These are phyloP conservation scores for Ceratocystis colombiana DNA, from an alignment of 2,329 filamentous ascomycete genomes.

Conservation along the genomic window DNA sequence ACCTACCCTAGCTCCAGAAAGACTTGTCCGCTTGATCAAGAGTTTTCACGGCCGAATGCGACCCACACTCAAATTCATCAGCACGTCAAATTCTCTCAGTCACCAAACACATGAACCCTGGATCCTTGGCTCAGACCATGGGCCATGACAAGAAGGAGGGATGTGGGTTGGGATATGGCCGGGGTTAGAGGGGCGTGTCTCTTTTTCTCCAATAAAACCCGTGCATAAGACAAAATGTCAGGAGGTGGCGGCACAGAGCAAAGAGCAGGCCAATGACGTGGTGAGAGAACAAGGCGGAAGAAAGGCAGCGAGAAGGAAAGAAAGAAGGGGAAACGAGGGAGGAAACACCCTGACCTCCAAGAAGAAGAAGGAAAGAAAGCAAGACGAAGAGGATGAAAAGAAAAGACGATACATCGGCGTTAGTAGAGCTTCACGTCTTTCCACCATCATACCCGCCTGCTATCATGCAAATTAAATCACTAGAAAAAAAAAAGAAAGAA, in stretches of 20 bases:
- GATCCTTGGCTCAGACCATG: constrained; percentile 8
- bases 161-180: not conserved
- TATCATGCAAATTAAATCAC: not conserved
- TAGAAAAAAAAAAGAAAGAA: not conserved
- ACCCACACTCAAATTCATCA: constrained; percentile 15
- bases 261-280: constrained; percentile 1
- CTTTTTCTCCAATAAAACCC: constrained; percentile 1
- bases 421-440: not conserved
- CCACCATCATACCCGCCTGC: not conserved
- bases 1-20: not conserved
- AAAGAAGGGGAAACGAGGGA: not conserved
- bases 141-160: constrained; percentile 12
- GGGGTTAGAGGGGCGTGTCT: constrained; percentile 1
- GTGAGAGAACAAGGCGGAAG: constrained; percentile 2
- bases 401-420: not conserved
- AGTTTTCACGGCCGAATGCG: constrained; percentile 18
- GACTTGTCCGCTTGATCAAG: constrained; percentile 9
- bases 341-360: not conserved
- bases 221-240: constrained; percentile 3
- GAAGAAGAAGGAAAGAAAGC: not conserved
- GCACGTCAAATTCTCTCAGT: constrained; percentile 15
- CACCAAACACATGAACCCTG: constrained; percentile 6
- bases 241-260: constrained; percentile 7
- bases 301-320: not conserved
- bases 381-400: not conserved